phyloP scores from a whole-genome alignment of 148 eudicot genomes.

The Fagopyrum esculentum region DNA sequence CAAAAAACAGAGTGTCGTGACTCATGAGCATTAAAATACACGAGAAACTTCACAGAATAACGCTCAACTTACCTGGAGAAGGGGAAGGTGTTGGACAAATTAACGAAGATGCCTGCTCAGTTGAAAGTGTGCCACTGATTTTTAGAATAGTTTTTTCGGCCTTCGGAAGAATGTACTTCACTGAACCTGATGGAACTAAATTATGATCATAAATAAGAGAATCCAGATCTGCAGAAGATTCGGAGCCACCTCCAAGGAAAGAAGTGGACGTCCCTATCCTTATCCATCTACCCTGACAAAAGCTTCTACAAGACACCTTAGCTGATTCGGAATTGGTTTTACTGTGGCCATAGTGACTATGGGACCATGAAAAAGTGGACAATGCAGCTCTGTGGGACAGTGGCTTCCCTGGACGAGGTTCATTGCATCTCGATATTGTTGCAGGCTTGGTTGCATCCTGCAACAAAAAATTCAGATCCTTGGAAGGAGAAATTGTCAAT shows the following conservation, averaged over 20 bases:
- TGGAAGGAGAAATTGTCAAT: conserved; percentile 63
- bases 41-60: not conserved
- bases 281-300: conserved; percentile 83
- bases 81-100: conserved; percentile 26
- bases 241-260: conserved; percentile 36
- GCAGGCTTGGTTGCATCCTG: conserved; percentile 61
- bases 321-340: conserved; percentile 57
- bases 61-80: conserved; percentile 40
- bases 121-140: conserved; percentile 19
- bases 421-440: conserved; percentile 36
- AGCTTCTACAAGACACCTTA: conserved; percentile 46
- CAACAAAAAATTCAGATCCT: conserved; percentile 68
- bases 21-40: conserved; percentile 3
- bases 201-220: conserved; percentile 61
- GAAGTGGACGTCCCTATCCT: conserved; percentile 45
- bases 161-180: conserved; percentile 29
- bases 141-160: conserved; percentile 22
- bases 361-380: conserved; percentile 82
- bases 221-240: conserved; percentile 43
- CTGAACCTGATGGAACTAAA: conserved; percentile 56
- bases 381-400: conserved; percentile 45
- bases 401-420: conserved; percentile 46
- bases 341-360: conserved; percentile 42
- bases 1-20: not conserved
- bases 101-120: conserved; percentile 33